phyloP scores from a whole-genome alignment of 2,329 filamentous ascomycete species.

The Phaeoacremonium minimum region DNA sequence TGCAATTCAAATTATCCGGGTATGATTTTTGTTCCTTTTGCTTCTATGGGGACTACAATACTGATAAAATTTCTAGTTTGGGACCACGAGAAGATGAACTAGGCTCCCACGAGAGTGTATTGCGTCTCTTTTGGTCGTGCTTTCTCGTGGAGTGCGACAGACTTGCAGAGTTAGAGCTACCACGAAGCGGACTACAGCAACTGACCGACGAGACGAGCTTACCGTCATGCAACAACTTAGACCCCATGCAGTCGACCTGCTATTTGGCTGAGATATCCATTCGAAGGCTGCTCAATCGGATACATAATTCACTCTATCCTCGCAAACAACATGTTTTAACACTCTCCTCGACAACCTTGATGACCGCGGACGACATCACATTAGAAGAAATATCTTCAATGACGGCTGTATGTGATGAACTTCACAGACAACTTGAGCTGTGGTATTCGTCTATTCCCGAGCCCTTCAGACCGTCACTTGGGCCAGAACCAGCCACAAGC shows the following conservation, averaged over 20 bases:
- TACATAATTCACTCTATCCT: constrained; percentile 25
- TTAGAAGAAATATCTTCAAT: constrained; percentile 20
- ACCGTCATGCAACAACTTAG: constrained; percentile 19
- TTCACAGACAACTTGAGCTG: constrained; percentile 21
- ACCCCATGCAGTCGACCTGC: constrained; percentile 16
- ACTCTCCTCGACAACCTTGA: constrained; percentile 17
- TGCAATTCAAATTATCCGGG: constrained; percentile 21
- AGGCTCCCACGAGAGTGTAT: constrained; percentile 13
- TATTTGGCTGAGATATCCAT: constrained; percentile 27
- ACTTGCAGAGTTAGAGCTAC: constrained; percentile 24
- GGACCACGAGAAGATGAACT: constrained; percentile 10
- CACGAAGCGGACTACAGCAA: constrained; percentile 23
- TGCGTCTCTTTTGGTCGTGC: constrained; percentile 23
- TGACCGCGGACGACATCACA: constrained; percentile 18
- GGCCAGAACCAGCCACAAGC: constrained; percentile 12
- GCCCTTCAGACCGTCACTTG: constrained; percentile 17
- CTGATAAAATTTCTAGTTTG: too few species aligned
- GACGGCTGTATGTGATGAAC: constrained; percentile 20
- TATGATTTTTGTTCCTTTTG: constrained; percentile 2
- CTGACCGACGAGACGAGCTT: constrained; percentile 22
- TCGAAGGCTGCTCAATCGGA: constrained; percentile 24
- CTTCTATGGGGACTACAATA: not conserved
- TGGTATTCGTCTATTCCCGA: constrained; percentile 27
- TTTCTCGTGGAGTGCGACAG: constrained; percentile 25
- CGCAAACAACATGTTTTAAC: constrained; percentile 16